Base-by-base conservation (phyloP, 306 rosid species). In the Aeschynomene evenia region DNA sequence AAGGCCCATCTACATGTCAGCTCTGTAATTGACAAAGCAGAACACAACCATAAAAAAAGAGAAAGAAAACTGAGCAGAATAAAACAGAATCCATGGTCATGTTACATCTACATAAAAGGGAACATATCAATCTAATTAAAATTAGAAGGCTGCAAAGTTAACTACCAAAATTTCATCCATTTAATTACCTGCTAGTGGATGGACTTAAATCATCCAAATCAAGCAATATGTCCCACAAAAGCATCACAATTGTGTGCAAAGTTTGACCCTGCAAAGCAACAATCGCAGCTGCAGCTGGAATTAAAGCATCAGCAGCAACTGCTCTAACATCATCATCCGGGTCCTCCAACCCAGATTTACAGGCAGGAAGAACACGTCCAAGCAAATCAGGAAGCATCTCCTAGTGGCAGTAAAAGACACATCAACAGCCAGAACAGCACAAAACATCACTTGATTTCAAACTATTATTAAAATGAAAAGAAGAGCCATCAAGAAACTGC, bases 181-280 rank as follows among this genome's bases (percentile, higher is more conserved):
- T 51, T 66, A 52, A 12, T 65, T 78, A 94, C 98, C 98, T 94
- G 95, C 98, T 94, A 33, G 98, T 94, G 62, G 98, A 94, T 50
- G 98, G 98, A 77, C 98, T 94, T 78, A 94, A 83, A 89, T 94
- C 98, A 76, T 94, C 98, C 87, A 94, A 87, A 80, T 94, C 98
- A 80, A 94, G 97, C 33, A 94, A 72, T 72, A 94, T 94, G 69
- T 94, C 97, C 98, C 98, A 94, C 42, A 94, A 88, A 39, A 94
- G 81, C 92, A 90, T 90, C 81, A 94, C 95, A 68, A 94, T 86
- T 76, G 91, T 84, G 82, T 87, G 89, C 83, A 94, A 70, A 18
- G 86, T 83, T 62, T 81, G 89, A 81, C 87, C 94, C 75, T 85
- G 90, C 61, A 88, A 78, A 48, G 89, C 77, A 70, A 94, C 98